Evolutionary conservation across 768 basidiomycete genomes (phyloP), one percentile per base, ranked within the genome.

Genomic region (Termitomyces sp.): DNA sequence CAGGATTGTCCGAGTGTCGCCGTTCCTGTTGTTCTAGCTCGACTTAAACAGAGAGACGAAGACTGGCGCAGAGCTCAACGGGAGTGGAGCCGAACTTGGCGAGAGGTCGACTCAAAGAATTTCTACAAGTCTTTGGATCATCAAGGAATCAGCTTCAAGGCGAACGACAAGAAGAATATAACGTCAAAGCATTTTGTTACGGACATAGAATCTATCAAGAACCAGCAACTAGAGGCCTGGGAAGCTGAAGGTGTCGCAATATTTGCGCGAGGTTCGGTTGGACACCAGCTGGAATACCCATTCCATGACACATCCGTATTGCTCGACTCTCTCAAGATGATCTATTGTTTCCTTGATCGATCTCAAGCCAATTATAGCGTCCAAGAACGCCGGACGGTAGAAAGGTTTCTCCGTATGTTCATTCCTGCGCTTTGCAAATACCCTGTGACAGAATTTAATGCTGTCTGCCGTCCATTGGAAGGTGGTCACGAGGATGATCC

Each of bases 121-220:
- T 98, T 95, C 68, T 96, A 97, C 84, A 98, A 96, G 73, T 88
- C 89, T 29, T 84, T 98, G 47, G 97, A 99, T 67, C 93, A 97
- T 65, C 95, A 97, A 68, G 95, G 94, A 16, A 90, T 91, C 68
- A 84, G 80, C 56, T 97, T 96, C 84, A 98, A 98, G 75, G 79
- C 80, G 54, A 95, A 93, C 69, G 97, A 99, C 78, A 98, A 98
- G 82, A 92, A 92, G 72, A 82, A 79, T 55, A 89, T 94, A 65
- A 93, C 89, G 7, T 79, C 89, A 40, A 94, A 92, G 66, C 73
- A 85, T 59, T 91, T 96, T 64, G 85, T 93, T 29, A 76, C 73
- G 29, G 88, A 95, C 52, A 88, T 95, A 62, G 92, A 94, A 67
- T 62, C 69, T 49, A 73, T 84, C 58, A 85, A 85, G 65, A 77